Percentiles rank a stretch among this genome's conserved stretches.
phyloP scores from a whole-genome alignment of 1,284 basidiomycete species.

The Leccinum solheimii region DNA sequence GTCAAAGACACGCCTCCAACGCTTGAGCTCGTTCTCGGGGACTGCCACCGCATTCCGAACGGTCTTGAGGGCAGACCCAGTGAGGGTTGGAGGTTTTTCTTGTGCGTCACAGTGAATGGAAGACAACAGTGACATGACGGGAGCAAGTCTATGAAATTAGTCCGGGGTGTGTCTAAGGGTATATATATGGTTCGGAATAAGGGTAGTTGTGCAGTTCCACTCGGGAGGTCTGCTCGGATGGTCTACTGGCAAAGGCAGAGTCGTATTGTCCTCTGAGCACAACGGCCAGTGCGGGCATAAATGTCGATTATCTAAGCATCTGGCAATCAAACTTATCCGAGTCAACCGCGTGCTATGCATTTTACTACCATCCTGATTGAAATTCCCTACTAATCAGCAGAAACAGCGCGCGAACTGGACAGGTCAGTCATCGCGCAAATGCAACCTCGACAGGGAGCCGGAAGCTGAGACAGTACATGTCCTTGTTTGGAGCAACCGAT shows the following conservation, averaged over 20 bases:
- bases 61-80: slow-evolving; percentile 56
- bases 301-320: slow-evolving; percentile 31
- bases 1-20: slow-evolving; percentile 88
- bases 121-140: slow-evolving; percentile 34
- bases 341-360: neutral
- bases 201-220: slow-evolving; percentile 23
- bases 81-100: slow-evolving; percentile 37
- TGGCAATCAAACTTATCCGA: neutral
- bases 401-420: neutral
- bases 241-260: slow-evolving; percentile 6
- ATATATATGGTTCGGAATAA: slow-evolving; percentile 32
- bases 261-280: slow-evolving; percentile 11
- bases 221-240: slow-evolving; percentile 8
- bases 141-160: slow-evolving; percentile 32
- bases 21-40: slow-evolving; percentile 79
- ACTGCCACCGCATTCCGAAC: slow-evolving; percentile 70
- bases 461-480: slow-evolving; percentile 99
- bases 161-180: slow-evolving; percentile 28
- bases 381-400: slow-evolving; percentile 1
- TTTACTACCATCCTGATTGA: neutral
- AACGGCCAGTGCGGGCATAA: slow-evolving; percentile 20
- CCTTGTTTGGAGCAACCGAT: slow-evolving; percentile 94
- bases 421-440: slow-evolving; percentile 30
- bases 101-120: slow-evolving; percentile 53
- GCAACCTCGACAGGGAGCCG: slow-evolving; percentile 69